Conservation (phyloP, 2,329 filamentous ascomycete species). For the Colletotrichum orchidophilum region DNA sequence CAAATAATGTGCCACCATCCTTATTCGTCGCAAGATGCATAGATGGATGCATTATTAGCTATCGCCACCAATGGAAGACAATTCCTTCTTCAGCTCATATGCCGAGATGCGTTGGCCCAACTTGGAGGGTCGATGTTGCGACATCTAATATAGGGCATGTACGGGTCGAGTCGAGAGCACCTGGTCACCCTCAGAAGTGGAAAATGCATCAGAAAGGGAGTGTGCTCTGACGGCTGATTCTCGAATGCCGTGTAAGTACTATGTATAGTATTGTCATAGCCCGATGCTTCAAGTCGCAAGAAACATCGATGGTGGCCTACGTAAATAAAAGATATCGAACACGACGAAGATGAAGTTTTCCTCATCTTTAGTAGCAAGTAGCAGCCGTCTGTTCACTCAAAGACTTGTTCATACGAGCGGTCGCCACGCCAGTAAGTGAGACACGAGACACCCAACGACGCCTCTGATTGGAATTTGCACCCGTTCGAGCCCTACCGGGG, state of each 20-base stretch:
- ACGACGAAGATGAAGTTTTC: neutral
- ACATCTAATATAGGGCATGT: neutral
- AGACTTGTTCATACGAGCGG: neutral
- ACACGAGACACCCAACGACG: neutral
- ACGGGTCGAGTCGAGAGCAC: neutral
- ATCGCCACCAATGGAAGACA: neutral
- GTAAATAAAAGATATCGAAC: neutral
- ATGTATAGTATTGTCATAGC: no score
- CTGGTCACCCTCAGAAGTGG: constrained; percentile 3
- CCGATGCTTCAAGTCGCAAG: neutral
- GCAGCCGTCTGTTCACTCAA: neutral
- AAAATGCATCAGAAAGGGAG: neutral
- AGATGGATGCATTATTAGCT: neutral
- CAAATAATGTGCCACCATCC: neutral
- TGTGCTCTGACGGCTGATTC: neutral
- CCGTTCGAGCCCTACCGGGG: neutral
- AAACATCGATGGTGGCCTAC: neutral
- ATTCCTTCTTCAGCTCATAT: neutral
- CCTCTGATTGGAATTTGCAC: neutral
- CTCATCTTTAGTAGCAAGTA: neutral
- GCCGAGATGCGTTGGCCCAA: neutral
- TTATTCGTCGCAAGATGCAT: neutral
- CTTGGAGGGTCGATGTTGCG: neutral
- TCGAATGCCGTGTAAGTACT: neutral
- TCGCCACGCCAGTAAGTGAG: neutral